A percentile compares a stretch with the other conserved stretches of the same genome.
phyloP scores from a whole-genome alignment of 2,329 filamentous ascomycete species.

The Colletotrichum eleusines region DNA sequence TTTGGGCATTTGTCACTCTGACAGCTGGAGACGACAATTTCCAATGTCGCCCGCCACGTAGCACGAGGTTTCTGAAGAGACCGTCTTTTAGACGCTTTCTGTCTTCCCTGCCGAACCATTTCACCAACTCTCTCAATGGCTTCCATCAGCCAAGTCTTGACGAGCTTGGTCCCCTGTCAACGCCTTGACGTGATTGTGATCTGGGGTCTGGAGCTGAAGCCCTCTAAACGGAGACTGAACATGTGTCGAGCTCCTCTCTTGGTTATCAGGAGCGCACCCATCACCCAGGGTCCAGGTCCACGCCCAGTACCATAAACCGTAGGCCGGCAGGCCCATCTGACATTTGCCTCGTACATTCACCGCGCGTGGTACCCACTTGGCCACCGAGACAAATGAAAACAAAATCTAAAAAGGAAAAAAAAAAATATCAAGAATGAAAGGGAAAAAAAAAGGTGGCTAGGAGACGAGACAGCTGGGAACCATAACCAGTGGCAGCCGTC shows the following conservation, averaged over 20 bases:
- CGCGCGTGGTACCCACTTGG: slow-evolving; percentile 17
- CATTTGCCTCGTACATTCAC: neutral
- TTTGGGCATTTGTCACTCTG: neutral
- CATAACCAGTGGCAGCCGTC: slow-evolving; percentile 24
- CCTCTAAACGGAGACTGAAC: slow-evolving; percentile 28
- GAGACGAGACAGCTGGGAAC: slow-evolving; percentile 21
- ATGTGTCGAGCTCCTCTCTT: slow-evolving; percentile 15
- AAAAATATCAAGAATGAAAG: no score
- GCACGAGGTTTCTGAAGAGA: neutral
- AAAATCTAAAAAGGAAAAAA: neutral
- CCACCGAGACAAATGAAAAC: neutral
- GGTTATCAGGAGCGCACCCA: neutral
- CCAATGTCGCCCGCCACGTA: neutral
- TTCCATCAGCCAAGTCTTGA: neutral
- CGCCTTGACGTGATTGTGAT: slow-evolving; percentile 21
- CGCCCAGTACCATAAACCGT: slow-evolving; percentile 1
- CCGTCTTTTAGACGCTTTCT: neutral
- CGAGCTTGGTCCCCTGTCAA: slow-evolving; percentile 12
- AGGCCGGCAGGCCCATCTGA: neutral
- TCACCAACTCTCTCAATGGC: neutral
- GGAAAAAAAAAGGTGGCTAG: slow-evolving; percentile 35
- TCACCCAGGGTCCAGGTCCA: slow-evolving; percentile 22
- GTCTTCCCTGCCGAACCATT: neutral
- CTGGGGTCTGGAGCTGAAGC: slow-evolving; percentile 22
- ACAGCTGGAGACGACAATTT: neutral